Evolutionary conservation across 176 grass and related monocot species (phyloP).

Genomic region (Triticum turgidum): DNA sequence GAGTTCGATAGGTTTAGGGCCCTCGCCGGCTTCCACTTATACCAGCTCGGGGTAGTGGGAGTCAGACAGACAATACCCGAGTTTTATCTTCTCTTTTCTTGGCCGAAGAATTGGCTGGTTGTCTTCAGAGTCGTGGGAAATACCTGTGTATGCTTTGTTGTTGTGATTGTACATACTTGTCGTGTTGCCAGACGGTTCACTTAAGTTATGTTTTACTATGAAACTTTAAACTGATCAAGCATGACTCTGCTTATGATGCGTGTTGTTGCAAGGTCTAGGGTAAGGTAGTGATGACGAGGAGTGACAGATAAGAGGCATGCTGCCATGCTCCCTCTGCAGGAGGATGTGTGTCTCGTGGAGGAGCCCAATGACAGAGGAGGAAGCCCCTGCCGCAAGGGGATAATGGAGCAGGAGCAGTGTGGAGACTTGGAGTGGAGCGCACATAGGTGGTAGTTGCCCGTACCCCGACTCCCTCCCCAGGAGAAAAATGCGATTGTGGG

Average conservation of each 20-base stretch:
- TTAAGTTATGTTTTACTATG: neutral
- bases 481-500: no score
- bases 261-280: neutral
- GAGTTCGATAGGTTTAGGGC: neutral
- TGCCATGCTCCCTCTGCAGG: no score
- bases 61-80: conserved; percentile 7
- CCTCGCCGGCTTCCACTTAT: conserved; percentile 11
- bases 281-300: no score
- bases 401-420: no score
- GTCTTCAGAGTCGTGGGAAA: neutral
- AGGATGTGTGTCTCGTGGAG: no score
- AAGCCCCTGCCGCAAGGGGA: no score
- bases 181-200: neutral
- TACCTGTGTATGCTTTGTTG: neutral
- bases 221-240: conserved; percentile 1
- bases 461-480: no score
- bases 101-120: neutral
- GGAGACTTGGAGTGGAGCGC: no score
- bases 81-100: neutral
- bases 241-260: neutral
- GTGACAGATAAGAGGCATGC: no score
- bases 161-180: conserved; percentile 43
- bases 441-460: no score
- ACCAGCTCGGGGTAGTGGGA: neutral
- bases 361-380: no score